Evolutionary conservation across 345 rosid genomes (phyloP).

Genomic region (Jatropha curcas): DNA sequence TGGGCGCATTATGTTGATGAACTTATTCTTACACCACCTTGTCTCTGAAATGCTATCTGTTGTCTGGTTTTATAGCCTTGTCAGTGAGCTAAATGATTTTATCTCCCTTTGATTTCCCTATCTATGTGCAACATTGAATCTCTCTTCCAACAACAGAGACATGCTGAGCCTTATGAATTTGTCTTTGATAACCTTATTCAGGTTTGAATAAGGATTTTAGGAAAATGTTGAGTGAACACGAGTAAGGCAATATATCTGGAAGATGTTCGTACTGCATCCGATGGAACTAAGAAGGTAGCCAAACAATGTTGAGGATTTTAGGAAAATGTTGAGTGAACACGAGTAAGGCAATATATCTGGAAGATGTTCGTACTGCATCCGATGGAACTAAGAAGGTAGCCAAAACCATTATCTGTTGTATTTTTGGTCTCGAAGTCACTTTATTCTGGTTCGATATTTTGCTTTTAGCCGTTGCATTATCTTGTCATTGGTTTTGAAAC

Average conservation of each 20-base stretch:
- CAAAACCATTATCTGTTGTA: conserved; percentile 15
- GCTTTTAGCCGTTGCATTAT: conserved; percentile 22
- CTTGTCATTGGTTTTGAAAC: conserved; percentile 63
- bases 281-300: conserved; percentile 90
- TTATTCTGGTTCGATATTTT: too few species aligned
- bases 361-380: conserved; percentile 63
- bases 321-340: too few species aligned
- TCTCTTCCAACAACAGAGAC: not conserved
- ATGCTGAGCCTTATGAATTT: not conserved
- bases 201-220: conserved; percentile 88
- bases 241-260: conserved; percentile 64
- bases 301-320: too few species aligned
- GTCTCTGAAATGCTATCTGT: not conserved
- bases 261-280: conserved; percentile 64
- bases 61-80: not conserved
- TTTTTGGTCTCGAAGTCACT: too few species aligned
- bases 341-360: conserved; percentile 64
- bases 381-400: conserved; percentile 92
- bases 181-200: conserved; percentile 16
- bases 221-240: conserved; percentile 65
- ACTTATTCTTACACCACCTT: too few species aligned
- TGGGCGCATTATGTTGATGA: too few species aligned
- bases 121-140: not conserved
- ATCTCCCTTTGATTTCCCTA: not conserved
- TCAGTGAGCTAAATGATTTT: not conserved